Evolutionary conservation across 352 stramenopile species (phyloP), one percentile per base, ranked within the genome.

Genomic region (Blastocystis sp.): DNA sequence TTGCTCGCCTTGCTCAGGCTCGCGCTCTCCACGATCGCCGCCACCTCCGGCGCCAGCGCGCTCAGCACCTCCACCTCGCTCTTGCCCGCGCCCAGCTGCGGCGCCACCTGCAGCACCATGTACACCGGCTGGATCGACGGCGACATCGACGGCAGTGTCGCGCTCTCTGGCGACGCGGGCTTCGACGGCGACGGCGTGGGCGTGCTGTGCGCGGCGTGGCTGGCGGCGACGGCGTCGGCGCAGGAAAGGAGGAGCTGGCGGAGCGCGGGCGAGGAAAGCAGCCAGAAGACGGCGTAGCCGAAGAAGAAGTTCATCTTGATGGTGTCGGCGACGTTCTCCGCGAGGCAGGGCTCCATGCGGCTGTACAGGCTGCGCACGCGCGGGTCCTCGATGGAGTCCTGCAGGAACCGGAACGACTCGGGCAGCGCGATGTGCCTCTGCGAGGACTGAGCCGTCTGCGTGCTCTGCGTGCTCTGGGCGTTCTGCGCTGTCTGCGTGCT

Each of bases 221-320:
- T 48, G 21, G 28, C 41, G 23, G 14, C 48, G 17, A 56, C 66
- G 28, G 66, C 23, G 28, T 43, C 7, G 40, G 34, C 21, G 64
- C 34, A 23, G 64, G 0, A n/a, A 14, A 52, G 64, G 21, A 74
- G 17, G 21, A 70, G 38, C 52, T 45, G 23, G 11, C 66, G 66
- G 0, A 77, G 17, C 21, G 14, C 23, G n/a, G 34, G 10, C 7
- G 74, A 84, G 11, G 74, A 53, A 9, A 62, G 34, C 5, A 84
- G 10, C 74, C 74, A 84, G 5, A 84, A 48, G 2, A 84, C 53
- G 17, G 56, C 56, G 61, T 84, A 84, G 23, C 52, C 34, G 28
- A 84, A 84, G 19, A 84, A 69, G 56, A 69, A 84, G 38, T 84
- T 84, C 48, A 84, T 62, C 23, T 69, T 62, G 34, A 67, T 21